These are phyloP conservation scores for Kockiozyma suomiensis DNA, from an alignment of 805 yeast genomes.

Conservation along the genomic window DNA sequence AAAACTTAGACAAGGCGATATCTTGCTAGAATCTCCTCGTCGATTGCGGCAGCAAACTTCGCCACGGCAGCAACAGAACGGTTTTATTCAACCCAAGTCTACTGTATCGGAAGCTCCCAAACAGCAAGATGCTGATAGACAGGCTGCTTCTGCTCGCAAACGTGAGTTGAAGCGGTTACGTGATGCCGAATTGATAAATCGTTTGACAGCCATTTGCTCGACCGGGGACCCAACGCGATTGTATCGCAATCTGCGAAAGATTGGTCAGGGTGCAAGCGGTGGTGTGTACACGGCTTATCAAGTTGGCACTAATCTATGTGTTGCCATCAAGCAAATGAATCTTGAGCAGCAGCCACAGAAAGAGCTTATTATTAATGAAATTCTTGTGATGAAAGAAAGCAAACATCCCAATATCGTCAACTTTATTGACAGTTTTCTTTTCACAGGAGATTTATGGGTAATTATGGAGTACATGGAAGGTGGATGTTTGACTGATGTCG, in stretches of 20 bases:
- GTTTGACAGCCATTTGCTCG: constrained; percentile 78
- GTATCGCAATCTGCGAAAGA: constrained; percentile 60
- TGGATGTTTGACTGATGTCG: constrained; percentile 93
- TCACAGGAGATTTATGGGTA: constrained; percentile 80
- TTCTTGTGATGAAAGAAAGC: constrained; percentile 91
- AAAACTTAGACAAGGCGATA: constrained; percentile 1
- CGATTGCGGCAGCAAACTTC: constrained; percentile 13
- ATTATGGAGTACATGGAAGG: constrained; percentile 99
- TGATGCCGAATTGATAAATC: constrained; percentile 85
- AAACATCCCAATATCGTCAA: constrained; percentile 92
- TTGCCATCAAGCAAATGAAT: constrained; percentile 97
- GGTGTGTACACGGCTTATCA: constrained; percentile 88
- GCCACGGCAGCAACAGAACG: constrained; percentile 22
- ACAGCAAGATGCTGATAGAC: constrained; percentile 10
- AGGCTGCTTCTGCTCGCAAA: constrained; percentile 50
- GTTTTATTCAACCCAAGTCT: constrained; percentile 5
- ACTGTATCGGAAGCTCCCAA: neutral
- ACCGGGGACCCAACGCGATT: constrained; percentile 80
- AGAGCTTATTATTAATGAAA: constrained; percentile 92
- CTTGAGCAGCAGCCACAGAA: constrained; percentile 93
- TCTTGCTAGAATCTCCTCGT: constrained; percentile 21
- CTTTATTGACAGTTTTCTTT: constrained; percentile 81
- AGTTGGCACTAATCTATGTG: constrained; percentile 50
- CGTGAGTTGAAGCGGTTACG: constrained; percentile 70
- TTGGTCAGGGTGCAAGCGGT: constrained; percentile 99